Evolutionary conservation across 169 alveolate species (phyloP).

Genomic region (Besnoitia besnoiti): DNA sequence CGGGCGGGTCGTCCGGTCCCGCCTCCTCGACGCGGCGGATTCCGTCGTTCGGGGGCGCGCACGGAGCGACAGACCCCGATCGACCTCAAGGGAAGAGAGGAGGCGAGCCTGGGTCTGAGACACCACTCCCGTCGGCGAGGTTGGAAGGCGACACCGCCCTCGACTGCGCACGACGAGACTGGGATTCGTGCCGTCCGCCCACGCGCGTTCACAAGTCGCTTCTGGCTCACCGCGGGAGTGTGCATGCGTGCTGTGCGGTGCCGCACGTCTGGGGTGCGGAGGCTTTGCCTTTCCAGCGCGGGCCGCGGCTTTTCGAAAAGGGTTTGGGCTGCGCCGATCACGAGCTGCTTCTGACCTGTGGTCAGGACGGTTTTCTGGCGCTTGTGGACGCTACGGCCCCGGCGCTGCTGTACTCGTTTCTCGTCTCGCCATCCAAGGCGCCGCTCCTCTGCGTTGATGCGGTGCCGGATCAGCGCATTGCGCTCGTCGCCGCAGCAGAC

Average conservation of each 20-base stretch:
- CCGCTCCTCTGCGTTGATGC: conserved; percentile 28
- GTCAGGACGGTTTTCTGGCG: conserved; percentile 11
- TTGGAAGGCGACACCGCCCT: not conserved
- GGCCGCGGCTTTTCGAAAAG: not conserved
- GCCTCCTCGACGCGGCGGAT: not conserved
- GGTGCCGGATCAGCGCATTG: not conserved
- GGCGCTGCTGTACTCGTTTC: not conserved
- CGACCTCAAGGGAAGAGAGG: not conserved
- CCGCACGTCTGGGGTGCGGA: not conserved
- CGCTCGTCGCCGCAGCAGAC: not conserved
- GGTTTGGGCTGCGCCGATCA: not conserved
- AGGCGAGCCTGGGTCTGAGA: not conserved
- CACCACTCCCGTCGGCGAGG: not conserved
- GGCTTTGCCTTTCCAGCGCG: not conserved
- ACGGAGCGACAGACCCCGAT: not conserved
- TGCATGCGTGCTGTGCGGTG: conserved; percentile 29
- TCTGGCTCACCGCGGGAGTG: not conserved
- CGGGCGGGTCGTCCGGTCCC: not conserved
- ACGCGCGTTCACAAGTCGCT: not conserved
- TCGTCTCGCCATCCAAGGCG: not conserved
- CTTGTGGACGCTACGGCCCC: not conserved
- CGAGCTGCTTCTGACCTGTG: not conserved
- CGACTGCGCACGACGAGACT: not conserved
- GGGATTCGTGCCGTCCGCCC: not conserved
- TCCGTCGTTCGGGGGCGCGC: not conserved